Evolutionary conservation across 2,329 filamentous ascomycete species (phyloP).

Genomic region (Pseudogymnoascus sp.): DNA sequence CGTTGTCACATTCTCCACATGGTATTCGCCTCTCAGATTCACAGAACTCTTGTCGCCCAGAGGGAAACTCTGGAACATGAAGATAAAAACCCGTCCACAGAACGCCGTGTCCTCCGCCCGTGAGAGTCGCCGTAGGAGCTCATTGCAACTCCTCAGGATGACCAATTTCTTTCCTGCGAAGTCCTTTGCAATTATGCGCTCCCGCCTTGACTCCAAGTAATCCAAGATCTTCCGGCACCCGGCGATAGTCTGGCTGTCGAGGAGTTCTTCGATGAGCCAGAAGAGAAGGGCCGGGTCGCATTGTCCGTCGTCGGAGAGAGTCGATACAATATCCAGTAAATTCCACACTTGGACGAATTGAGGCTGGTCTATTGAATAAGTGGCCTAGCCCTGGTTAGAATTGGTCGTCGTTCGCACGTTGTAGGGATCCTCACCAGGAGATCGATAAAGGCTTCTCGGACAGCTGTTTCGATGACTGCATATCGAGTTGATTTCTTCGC

Average conservation of each 20-base stretch:
- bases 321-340: constrained; percentile 81
- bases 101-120: constrained; percentile 95
- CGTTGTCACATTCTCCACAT: constrained; percentile 85
- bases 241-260: constrained; percentile 91
- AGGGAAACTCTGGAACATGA: constrained; percentile 96
- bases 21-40: constrained; percentile 91
- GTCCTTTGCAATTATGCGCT: constrained; percentile 73
- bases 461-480: constrained; percentile 74
- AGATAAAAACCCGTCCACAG: constrained; percentile 95
- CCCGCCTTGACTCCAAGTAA: constrained; percentile 86
- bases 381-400: constrained; percentile 49
- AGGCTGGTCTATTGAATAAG: constrained; percentile 67
- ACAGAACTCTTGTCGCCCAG: constrained; percentile 95
- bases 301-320: constrained; percentile 74
- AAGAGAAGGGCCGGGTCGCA: constrained; percentile 76
- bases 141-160: constrained; percentile 90
- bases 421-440: constrained; percentile 55
- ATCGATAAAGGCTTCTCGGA: constrained; percentile 70
- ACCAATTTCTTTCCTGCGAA: constrained; percentile 80
- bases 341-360: constrained; percentile 86
- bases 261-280: constrained; percentile 85
- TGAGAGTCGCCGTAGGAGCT: constrained; percentile 86
- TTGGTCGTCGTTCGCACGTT: constrained; percentile 21
- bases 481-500: constrained; percentile 46
- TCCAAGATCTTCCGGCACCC: constrained; percentile 89